Evolutionary conservation across 495 filamentous ascomycete species (phyloP).

Genomic region (Pseudevernia furfuracea): DNA sequence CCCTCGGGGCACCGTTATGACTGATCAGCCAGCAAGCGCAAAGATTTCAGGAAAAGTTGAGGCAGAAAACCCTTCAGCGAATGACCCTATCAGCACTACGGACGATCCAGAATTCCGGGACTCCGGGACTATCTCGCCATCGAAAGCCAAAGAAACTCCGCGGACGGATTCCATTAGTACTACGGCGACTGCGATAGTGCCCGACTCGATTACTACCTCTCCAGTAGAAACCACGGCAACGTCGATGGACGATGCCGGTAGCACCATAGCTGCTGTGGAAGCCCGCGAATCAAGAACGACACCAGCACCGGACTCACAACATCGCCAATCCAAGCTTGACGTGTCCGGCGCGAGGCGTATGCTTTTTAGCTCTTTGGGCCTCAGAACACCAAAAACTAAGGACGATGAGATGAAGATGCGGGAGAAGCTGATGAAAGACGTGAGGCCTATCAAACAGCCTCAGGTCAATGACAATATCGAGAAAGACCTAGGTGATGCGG

Average conservation of each 20-base stretch:
- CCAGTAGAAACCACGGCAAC: too few species aligned
- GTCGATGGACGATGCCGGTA: too few species aligned
- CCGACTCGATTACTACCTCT: neutral
- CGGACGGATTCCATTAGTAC: neutral
- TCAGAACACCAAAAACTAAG: slow-evolving; percentile 58
- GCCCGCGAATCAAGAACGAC: neutral
- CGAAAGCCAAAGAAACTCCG: neutral
- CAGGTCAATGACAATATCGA: slow-evolving; percentile 27
- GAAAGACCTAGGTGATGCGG: slow-evolving; percentile 18
- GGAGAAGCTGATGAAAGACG: slow-evolving; percentile 42
- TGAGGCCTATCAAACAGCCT: slow-evolving; percentile 23
- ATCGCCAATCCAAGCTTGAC: slow-evolving; percentile 51
- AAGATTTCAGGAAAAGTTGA: neutral
- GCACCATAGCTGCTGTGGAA: neutral
- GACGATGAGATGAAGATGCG: slow-evolving; percentile 57
- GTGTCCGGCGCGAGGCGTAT: slow-evolving; percentile 57
- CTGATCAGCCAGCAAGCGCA: neutral
- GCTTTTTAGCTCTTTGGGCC: slow-evolving; percentile 65
- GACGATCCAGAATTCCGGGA: neutral
- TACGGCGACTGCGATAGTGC: neutral
- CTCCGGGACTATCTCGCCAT: too few species aligned
- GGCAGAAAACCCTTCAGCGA: neutral
- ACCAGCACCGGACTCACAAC: slow-evolving; percentile 27
- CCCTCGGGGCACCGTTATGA: neutral
- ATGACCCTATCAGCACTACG: neutral